Percentiles rank a stretch among this genome's conserved stretches.
Conservation (phyloP, 2,329 filamentous ascomycete genomes). For the Apiospora pterosperma region DNA sequence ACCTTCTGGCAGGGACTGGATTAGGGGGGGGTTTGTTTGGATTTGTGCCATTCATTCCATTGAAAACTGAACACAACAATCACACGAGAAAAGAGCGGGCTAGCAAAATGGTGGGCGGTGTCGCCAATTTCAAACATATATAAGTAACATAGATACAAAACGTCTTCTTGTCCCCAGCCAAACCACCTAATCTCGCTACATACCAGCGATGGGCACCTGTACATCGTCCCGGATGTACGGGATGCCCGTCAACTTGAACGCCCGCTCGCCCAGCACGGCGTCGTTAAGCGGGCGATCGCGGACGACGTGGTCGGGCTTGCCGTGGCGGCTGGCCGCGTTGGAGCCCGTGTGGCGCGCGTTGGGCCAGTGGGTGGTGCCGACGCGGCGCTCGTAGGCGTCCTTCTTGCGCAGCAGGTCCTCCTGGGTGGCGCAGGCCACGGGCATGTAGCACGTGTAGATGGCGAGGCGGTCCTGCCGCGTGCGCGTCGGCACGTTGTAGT, state of each 20-base stretch:
- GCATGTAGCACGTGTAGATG: slow-evolving; percentile 39
- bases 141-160: too few relatives aligned
- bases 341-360: slow-evolving; percentile 26
- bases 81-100: too few relatives aligned
- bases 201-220: not conserved
- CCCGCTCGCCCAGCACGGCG: slow-evolving; percentile 35
- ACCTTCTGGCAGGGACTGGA: too few relatives aligned
- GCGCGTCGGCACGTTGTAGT: slow-evolving; percentile 36
- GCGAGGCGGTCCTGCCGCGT: slow-evolving; percentile 27
- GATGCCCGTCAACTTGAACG: slow-evolving; percentile 44
- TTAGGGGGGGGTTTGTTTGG: too few relatives aligned
- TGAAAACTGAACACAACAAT: too few relatives aligned
- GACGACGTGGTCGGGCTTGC: slow-evolving; percentile 28
- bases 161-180: too few relatives aligned
- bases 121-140: too few relatives aligned
- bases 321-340: slow-evolving; percentile 16
- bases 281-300: slow-evolving; percentile 35
- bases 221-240: slow-evolving; percentile 30
- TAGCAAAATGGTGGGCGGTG: too few relatives aligned
- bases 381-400: slow-evolving; percentile 32
- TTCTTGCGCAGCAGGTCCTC: slow-evolving; percentile 39
- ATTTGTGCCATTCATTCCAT: too few relatives aligned
- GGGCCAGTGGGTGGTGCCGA: slow-evolving; percentile 41
- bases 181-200: not conserved
- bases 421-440: slow-evolving; percentile 33